Evolutionary conservation across 2,329 filamentous ascomycete genomes (phyloP).

Genomic region (Hypoxylon sp.): DNA sequence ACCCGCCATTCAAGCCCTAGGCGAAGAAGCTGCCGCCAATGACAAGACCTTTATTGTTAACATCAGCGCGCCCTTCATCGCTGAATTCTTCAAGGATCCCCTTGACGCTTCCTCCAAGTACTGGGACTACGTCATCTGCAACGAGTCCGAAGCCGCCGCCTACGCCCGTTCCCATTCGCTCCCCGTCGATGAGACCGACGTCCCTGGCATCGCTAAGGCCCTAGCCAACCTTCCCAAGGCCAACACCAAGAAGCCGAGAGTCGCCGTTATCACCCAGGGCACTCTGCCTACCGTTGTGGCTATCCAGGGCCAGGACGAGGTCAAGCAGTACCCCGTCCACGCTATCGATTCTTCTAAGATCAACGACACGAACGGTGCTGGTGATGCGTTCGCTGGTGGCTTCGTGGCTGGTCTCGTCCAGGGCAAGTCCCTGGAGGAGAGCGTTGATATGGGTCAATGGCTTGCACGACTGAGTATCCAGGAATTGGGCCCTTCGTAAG

Average conservation of each 20-base stretch:
- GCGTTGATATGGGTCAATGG: constrained; percentile 96
- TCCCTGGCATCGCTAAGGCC: constrained; percentile 86
- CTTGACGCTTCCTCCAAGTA: constrained; percentile 89
- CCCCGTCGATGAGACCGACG: constrained; percentile 54
- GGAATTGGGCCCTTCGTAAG: constrained; percentile 96
- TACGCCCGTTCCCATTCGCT: constrained; percentile 80
- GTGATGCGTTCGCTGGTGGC: constrained; percentile 96
- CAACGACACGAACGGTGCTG: constrained; percentile 96
- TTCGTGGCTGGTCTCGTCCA: constrained; percentile 91
- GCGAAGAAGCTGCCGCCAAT: constrained; percentile 87
- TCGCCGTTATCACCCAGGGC: constrained; percentile 95
- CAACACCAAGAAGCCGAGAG: constrained; percentile 85
- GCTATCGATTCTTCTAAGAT: constrained; percentile 83
- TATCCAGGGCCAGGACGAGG: constrained; percentile 76
- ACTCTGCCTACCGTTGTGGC: constrained; percentile 92
- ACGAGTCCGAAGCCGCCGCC: constrained; percentile 92
- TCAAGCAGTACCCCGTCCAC: constrained; percentile 86
- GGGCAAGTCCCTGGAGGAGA: constrained; percentile 82
- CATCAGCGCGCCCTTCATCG: constrained; percentile 94
- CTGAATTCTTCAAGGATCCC: constrained; percentile 97
- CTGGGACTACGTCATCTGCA: constrained; percentile 96
- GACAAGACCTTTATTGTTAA: constrained; percentile 95
- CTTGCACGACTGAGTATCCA: constrained; percentile 93
- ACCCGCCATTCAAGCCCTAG: constrained; percentile 89
- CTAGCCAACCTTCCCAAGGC: constrained; percentile 93